Conservation (phyloP, 257 asterid species). For the Plantago major region DNA sequence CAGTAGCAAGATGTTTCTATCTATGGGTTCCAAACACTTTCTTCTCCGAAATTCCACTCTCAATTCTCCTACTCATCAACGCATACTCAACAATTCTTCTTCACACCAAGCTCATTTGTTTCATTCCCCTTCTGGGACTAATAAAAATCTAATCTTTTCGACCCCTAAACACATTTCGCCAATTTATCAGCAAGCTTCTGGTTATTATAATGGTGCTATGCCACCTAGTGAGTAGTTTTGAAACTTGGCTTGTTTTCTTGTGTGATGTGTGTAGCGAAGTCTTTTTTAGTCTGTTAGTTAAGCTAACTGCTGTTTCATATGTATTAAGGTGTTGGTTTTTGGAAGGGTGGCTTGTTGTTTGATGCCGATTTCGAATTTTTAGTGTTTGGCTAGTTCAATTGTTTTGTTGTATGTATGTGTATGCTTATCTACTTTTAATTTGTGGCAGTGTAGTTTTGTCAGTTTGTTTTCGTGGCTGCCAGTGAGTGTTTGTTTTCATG, state of each 20-base stretch:
- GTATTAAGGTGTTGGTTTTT: neutral
- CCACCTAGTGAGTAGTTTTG: no score
- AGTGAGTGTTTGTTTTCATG: neutral
- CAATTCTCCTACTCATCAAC: constrained; percentile 18
- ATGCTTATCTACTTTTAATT: neutral
- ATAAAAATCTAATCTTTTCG: constrained; percentile 24
- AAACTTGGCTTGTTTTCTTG: neutral
- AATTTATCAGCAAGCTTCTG: constrained; percentile 28
- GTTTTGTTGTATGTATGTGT: neutral
- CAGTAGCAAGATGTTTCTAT: constrained; percentile 21
- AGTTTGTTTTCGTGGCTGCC: neutral
- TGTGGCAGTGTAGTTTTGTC: neutral
- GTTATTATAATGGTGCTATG: constrained; percentile 40
- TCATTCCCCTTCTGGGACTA: neutral
- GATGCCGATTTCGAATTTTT: neutral
- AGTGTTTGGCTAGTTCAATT: no score
- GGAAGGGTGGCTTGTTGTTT: neutral
- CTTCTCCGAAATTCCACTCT: constrained; percentile 32
- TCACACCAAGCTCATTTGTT: constrained; percentile 15
- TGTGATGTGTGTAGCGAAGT: neutral
- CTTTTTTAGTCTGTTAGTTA: neutral
- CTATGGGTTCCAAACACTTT: constrained; percentile 38
- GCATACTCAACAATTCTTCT: constrained; percentile 7
- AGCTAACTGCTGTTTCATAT: no score
- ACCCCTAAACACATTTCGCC: constrained; percentile 31